Base-by-base conservation (phyloP, 345 rosid genomes). In the Euphorbia lathyris region DNA sequence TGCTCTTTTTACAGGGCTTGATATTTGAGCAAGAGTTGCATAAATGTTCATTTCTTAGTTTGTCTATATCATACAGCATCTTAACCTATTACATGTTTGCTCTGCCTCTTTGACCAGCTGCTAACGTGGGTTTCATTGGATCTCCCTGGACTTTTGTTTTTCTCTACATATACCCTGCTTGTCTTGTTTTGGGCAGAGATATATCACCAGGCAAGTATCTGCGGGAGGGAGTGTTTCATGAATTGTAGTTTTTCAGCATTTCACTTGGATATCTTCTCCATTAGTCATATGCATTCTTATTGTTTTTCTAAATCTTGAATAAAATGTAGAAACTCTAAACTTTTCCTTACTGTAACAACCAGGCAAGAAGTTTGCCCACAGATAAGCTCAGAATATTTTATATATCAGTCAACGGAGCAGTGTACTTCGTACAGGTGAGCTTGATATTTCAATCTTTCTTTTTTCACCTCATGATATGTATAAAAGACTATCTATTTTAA, bases 101-200 rank as follows among this genome's bases (percentile, higher is more conserved):
- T 67, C 48, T 76, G 38, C 70, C 58, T 60, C 70, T 65, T 80
- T 56, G 48, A 75, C 63, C 82, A 96, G 99, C 96, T 88, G 43
- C 80, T 92, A 25, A 80, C 75, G 13, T 72, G 77, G 84, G 63
- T 96, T 76, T 55, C 89, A 62, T 78, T 92, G 87, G 96, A 92
- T 76, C 89, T 96, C 58, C 98, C 99, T 2, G 96, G 95, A 14
- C 86, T 96, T 25, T 76, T 96, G 58, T 90, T 96, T 74, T 96
- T 96, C 86, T 90, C 99, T 3, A 89, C 98, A 0, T 96, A 89
- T 81, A 92, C 98, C 0, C 80, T 96, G 70, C 92, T 96, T 8
- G 98, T 92, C 67, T 85, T 96, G 50, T 96, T 96, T 73, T 96
- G 99, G 99, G 99, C 99, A 22, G 99, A 96, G 82, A 96, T 96